These are phyloP conservation scores for Curvularia sp. DNA, from an alignment of 2,329 filamentous ascomycete species.

Conservation along the genomic window DNA sequence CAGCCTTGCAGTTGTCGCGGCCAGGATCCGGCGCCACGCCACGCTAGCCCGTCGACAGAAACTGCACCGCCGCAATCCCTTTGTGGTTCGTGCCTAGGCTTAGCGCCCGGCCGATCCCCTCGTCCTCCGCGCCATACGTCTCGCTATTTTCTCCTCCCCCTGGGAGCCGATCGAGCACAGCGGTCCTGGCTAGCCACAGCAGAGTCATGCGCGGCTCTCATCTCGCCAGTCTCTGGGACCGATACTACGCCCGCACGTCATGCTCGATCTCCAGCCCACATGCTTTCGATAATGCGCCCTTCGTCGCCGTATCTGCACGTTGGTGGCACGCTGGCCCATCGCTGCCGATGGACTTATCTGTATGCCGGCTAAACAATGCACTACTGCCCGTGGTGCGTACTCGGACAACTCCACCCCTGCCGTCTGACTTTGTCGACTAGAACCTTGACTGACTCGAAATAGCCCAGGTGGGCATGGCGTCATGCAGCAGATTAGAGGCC, in stretches of 20 bases:
- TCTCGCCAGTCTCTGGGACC: not conserved
- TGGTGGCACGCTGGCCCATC: slow-evolving; percentile 8
- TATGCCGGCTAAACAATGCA: slow-evolving; percentile 7
- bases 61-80: slow-evolving; percentile 1
- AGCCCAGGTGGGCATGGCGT: slow-evolving; percentile 8
- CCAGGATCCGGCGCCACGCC: slow-evolving; percentile 8
- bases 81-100: slow-evolving; percentile 5
- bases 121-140: slow-evolving; percentile 4
- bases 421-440: slow-evolving; percentile 11
- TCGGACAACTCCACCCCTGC: slow-evolving; percentile 4
- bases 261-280: slow-evolving; percentile 5
- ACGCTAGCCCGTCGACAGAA: slow-evolving; percentile 6
- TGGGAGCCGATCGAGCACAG: not conserved
- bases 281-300: slow-evolving; percentile 11
- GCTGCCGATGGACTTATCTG: slow-evolving; percentile 13
- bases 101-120: slow-evolving; percentile 21
- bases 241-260: slow-evolving; percentile 3
- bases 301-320: slow-evolving; percentile 14
- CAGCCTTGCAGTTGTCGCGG: slow-evolving; percentile 12
- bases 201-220: not conserved
- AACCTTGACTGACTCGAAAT: slow-evolving; percentile 6
- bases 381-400: slow-evolving; percentile 14
- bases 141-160: not conserved
- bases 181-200: too few relatives aligned
- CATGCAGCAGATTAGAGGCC: slow-evolving; percentile 10